phyloP scores from a whole-genome alignment of 2,329 filamentous ascomycete species.

The Thielaviopsis euricoi region DNA sequence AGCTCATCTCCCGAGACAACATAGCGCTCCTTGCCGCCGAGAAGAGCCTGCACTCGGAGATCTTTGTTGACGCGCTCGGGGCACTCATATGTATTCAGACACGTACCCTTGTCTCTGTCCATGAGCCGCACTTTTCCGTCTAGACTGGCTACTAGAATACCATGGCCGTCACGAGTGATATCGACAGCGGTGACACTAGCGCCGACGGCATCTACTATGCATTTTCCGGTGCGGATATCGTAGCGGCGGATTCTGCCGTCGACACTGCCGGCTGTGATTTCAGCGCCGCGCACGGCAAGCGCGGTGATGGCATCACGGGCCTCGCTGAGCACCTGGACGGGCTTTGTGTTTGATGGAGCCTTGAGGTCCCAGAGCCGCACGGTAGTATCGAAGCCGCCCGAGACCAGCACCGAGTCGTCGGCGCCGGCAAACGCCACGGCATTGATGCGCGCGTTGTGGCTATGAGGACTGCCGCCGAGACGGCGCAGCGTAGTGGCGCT shows the following conservation, averaged over 20 bases:
- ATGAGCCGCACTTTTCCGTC: conserved; percentile 67
- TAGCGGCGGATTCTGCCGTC: conserved; percentile 72
- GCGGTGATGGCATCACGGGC: conserved; percentile 52
- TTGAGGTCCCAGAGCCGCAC: conserved; percentile 62
- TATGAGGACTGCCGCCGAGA: conserved; percentile 44
- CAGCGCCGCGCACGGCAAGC: conserved; percentile 30
- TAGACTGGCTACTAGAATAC: conserved; percentile 56
- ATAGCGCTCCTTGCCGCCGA: conserved; percentile 61
- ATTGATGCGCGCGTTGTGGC: conserved; percentile 61
- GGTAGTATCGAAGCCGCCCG: conserved; percentile 57
- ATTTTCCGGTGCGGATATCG: conserved; percentile 61
- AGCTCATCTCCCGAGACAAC: conserved; percentile 71
- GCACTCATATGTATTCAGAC: conserved; percentile 55
- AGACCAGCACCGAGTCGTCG: conserved; percentile 55
- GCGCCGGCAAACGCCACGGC: conserved; percentile 63
- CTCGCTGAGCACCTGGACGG: conserved; percentile 57
- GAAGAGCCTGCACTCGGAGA: conserved; percentile 55
- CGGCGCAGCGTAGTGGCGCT: conserved; percentile 61
- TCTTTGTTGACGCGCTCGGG: conserved; percentile 45
- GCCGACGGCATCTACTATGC: conserved; percentile 54
- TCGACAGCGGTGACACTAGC: conserved; percentile 58
- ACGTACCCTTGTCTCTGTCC: conserved; percentile 57
- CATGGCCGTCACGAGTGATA: conserved; percentile 55
- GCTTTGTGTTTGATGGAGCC: conserved; percentile 32
- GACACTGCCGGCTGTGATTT: conserved; percentile 62